Conservation (phyloP, 164 flowering plant species). For the Stephania japonica region DNA sequence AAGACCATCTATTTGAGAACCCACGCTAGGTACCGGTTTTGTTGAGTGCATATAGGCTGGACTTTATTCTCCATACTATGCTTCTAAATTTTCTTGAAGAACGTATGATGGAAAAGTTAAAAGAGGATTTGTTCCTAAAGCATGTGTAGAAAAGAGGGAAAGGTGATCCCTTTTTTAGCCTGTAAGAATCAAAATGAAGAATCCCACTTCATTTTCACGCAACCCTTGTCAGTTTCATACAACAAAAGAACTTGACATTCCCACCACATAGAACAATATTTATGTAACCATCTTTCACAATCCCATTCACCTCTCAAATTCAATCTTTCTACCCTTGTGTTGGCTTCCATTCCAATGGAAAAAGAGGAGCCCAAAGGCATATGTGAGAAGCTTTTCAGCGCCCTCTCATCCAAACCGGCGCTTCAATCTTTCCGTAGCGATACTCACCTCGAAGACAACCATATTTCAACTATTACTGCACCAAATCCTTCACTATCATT, state of each 20-base stretch:
- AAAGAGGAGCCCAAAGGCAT: conserved; percentile 10
- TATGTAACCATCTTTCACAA: not conserved
- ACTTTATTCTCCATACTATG: not conserved
- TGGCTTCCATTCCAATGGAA: conserved; percentile 13
- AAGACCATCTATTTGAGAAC: too few relatives aligned
- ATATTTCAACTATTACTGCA: not conserved
- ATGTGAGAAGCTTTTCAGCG: conserved; percentile 27
- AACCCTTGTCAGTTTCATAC: conserved; percentile 3
- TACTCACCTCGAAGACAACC: not conserved
- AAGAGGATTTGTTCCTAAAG: not conserved
- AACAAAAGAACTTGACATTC: not conserved
- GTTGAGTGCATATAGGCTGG: not conserved
- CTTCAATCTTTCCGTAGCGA: conserved; percentile 10
- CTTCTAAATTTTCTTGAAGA: not conserved
- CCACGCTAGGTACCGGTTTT: not conserved
- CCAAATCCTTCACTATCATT: not conserved
- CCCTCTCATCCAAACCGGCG: conserved; percentile 13
- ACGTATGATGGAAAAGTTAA: not conserved
- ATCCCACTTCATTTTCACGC: not conserved
- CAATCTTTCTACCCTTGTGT: not conserved
- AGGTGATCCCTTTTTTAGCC: not conserved
- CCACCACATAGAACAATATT: not conserved
- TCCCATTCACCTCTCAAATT: not conserved
- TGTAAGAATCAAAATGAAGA: not conserved
- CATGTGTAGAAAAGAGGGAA: not conserved